Percentiles rank a stretch among this genome's conserved stretches.
Conservation (phyloP, 495 filamentous ascomycete genomes). For the Bacidia rubella region DNA sequence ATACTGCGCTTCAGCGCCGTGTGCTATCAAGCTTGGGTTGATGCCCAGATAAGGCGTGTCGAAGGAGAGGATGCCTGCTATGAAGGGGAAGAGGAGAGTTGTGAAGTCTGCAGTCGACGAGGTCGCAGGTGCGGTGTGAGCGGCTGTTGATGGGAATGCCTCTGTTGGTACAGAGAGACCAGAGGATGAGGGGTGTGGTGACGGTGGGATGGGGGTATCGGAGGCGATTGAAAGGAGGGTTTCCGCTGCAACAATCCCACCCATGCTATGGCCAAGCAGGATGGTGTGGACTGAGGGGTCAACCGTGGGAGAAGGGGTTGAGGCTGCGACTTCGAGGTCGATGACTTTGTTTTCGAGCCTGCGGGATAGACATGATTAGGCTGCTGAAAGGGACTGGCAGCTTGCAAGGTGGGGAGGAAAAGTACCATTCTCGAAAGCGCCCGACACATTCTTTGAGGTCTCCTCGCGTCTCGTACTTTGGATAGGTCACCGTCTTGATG, state of each 20-base stretch:
- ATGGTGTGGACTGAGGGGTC: conserved; percentile 78
- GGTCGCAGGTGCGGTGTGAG: conserved; percentile 16
- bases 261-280: conserved; percentile 89
- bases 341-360: conserved; percentile 90
- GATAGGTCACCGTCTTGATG: conserved; percentile 63
- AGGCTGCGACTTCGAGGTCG: conserved; percentile 74
- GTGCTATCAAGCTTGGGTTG: conserved; percentile 73
- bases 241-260: conserved; percentile 90
- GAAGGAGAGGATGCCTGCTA: conserved; percentile 83
- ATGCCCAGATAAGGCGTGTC: conserved; percentile 93
- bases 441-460: conserved; percentile 69
- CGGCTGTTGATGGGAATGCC: conserved; percentile 9
- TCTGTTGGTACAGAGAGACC: conserved; percentile 6
- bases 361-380: not conserved
- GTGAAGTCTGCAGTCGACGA: conserved; percentile 21
- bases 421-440: conserved; percentile 76
- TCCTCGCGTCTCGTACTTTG: conserved; percentile 82
- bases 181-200: not conserved
- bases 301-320: conserved; percentile 74
- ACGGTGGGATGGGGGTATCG: conserved; percentile 46
- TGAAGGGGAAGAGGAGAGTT: conserved; percentile 47
- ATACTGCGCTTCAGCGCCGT: conserved; percentile 77
- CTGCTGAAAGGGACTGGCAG: conserved; percentile 1
- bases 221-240: conserved; percentile 54
- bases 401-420: not conserved